Percentiles rank a stretch among this genome's conserved stretches.
Evolutionary conservation across 768 basidiomycete species (phyloP).

Genomic region (Mycena galericulata): DNA sequence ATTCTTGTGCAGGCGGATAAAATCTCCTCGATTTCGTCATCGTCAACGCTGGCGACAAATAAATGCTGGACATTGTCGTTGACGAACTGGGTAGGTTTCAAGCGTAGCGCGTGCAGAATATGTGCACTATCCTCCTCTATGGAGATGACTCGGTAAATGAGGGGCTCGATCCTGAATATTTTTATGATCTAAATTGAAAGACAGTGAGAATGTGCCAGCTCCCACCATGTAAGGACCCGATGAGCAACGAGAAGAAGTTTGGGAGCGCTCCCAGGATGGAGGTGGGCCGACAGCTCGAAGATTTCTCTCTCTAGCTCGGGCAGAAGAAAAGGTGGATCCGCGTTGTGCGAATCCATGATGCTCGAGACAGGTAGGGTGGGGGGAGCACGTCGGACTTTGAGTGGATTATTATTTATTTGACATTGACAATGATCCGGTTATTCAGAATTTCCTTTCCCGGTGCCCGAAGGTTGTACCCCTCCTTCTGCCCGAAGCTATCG

Average conservation of each 20-base stretch:
- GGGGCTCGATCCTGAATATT: constrained; percentile 6
- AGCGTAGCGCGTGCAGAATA: not conserved
- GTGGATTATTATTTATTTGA: too few relatives aligned
- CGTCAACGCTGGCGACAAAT: not conserved
- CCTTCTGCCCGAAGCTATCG: too few relatives aligned
- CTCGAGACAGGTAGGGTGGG: too few relatives aligned
- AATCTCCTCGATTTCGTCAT: not conserved
- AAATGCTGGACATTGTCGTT: constrained; percentile 9
- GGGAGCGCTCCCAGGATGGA: not conserved
- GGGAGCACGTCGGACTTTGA: too few relatives aligned
- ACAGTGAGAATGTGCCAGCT: not conserved
- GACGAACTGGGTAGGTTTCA: constrained; percentile 3
- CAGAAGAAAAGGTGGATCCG: too few relatives aligned
- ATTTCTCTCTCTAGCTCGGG: constrained; percentile 13
- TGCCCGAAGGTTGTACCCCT: too few relatives aligned
- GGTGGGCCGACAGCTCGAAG: not conserved
- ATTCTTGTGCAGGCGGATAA: not conserved
- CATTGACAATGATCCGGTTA: too few relatives aligned
- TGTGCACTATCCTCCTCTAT: too few relatives aligned
- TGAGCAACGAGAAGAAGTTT: not conserved
- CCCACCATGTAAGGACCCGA: constrained; percentile 15
- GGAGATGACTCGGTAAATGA: not conserved
- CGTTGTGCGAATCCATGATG: too few relatives aligned
- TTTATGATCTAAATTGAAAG: not conserved
- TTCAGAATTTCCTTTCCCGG: too few relatives aligned